Evolutionary conservation across 257 asterid species (phyloP).

Genomic region (Lavandula angustifolia): DNA sequence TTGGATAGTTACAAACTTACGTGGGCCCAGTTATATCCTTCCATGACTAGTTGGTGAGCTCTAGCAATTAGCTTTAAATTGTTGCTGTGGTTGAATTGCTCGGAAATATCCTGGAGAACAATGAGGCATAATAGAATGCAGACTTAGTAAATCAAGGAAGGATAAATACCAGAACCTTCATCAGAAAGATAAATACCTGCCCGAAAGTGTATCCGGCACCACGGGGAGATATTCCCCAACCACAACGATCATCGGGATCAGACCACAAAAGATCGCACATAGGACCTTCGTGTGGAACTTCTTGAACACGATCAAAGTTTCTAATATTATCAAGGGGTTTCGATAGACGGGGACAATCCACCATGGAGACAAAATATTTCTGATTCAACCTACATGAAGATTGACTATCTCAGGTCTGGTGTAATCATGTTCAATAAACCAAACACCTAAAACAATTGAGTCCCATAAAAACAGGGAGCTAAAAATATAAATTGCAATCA

Average conservation of each 20-base stretch:
- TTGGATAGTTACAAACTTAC: constrained; percentile 40
- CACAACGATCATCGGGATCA: constrained; percentile 98
- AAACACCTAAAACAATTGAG: neutral
- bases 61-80: constrained; percentile 82
- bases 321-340: constrained; percentile 92
- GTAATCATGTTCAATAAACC: constrained; percentile 2
- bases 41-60: constrained; percentile 99
- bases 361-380: constrained; percentile 96
- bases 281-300: constrained; percentile 99
- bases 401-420: constrained; percentile 16
- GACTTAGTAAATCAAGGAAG: constrained; percentile 15
- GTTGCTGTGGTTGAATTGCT: constrained; percentile 93
- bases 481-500: neutral
- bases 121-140: constrained; percentile 10
- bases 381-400: constrained; percentile 75
- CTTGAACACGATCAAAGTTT: constrained; percentile 97
- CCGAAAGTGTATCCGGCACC: constrained; percentile 99
- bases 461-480: constrained; percentile 6
- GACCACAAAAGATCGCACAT: constrained; percentile 98
- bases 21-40: constrained; percentile 98
- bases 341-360: constrained; percentile 91
- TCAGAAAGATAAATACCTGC: constrained; percentile 55
- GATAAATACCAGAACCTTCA: constrained; percentile 19
- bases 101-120: constrained; percentile 79
- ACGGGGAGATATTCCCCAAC: constrained; percentile 99